Percentiles rank a stretch among this genome's conserved stretches.
Conservation (phyloP, 2,329 filamentous ascomycete species). For the Thelonectria olida region DNA sequence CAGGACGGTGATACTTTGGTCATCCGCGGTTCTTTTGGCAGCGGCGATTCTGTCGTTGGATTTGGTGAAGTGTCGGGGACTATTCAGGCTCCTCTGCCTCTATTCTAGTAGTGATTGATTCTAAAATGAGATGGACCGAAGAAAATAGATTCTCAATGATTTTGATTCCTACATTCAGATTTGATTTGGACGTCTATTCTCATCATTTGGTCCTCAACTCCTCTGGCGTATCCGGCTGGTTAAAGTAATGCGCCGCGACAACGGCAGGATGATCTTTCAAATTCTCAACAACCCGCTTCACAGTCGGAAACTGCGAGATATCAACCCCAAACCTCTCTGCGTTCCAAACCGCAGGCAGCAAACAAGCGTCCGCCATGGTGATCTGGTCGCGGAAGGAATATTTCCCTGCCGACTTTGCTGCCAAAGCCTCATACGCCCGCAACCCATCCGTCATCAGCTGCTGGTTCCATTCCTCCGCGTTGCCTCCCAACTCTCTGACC, state of each 20-base stretch:
- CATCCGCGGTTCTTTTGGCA: slow-evolving; percentile 72
- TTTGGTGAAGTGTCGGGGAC: slow-evolving; percentile 78
- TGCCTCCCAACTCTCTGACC: slow-evolving; percentile 54
- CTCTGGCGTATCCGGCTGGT: slow-evolving; percentile 59
- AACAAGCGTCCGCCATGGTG: slow-evolving; percentile 66
- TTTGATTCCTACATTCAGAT: not conserved
- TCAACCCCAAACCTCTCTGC: slow-evolving; percentile 65
- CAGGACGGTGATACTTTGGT: slow-evolving; percentile 78
- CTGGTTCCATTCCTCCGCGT: slow-evolving; percentile 59
- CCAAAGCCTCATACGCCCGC: slow-evolving; percentile 62
- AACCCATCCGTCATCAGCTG: slow-evolving; percentile 62
- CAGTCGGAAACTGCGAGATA: slow-evolving; percentile 56
- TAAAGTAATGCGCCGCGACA: slow-evolving; percentile 60
- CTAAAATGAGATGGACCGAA: not conserved
- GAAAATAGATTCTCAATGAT: not conserved
- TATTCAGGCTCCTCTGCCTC: slow-evolving; percentile 53
- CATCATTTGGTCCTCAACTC: slow-evolving; percentile 39
- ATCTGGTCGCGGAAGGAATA: slow-evolving; percentile 66
- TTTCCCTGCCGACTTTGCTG: slow-evolving; percentile 50
- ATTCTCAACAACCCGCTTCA: slow-evolving; percentile 55
- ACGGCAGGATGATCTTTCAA: slow-evolving; percentile 61
- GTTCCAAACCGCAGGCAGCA: slow-evolving; percentile 67
- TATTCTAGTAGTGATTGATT: slow-evolving; percentile 37
- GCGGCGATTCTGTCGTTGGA: slow-evolving; percentile 74
- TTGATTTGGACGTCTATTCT: too few relatives aligned